A percentile compares a stretch with the other conserved stretches of the same genome.
phyloP scores from a whole-genome alignment of 306 rosid species.

The Acacia crassicarpa region DNA sequence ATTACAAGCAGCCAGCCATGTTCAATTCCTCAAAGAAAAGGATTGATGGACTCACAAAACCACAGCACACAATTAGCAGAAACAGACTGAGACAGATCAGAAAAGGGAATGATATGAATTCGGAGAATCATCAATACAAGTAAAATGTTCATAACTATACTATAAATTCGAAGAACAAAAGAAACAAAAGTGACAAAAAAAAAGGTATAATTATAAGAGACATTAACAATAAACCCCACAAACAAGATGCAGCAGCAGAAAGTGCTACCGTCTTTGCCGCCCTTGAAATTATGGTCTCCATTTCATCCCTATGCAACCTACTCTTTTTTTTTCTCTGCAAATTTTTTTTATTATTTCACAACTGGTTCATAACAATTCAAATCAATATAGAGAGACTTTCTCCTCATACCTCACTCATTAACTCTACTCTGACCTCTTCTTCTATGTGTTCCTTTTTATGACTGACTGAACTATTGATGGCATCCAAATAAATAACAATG shows the following conservation, averaged over 20 bases:
- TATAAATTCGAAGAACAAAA: constrained; percentile 51
- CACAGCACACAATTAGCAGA: constrained; percentile 15
- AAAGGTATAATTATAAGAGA: constrained; percentile 63
- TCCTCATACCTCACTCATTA: constrained; percentile 39
- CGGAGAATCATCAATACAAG: constrained; percentile 51
- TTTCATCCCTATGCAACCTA: constrained; percentile 78
- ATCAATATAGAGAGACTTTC: constrained; percentile 60
- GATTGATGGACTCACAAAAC: constrained; percentile 4
- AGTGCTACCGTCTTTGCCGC: constrained; percentile 47
- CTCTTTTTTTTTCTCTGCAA: constrained; percentile 57
- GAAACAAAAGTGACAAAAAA: constrained; percentile 40
- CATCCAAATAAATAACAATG: constrained; percentile 17
- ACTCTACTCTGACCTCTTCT: constrained; percentile 37
- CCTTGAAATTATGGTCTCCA: constrained; percentile 55
- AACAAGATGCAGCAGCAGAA: constrained; percentile 50
- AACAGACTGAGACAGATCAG: constrained; percentile 4
- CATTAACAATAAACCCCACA: constrained; percentile 52
- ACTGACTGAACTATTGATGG: neutral
- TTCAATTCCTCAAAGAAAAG: neutral
- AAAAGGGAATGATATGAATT: constrained; percentile 36
- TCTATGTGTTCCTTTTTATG: neutral
- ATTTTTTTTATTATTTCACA: constrained; percentile 56
- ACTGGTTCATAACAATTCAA: constrained; percentile 71
- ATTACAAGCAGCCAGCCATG: neutral
- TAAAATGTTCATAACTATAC: constrained; percentile 59